phyloP scores from a whole-genome alignment of 179 eudicot genomes.

The Silene coronaria region DNA sequence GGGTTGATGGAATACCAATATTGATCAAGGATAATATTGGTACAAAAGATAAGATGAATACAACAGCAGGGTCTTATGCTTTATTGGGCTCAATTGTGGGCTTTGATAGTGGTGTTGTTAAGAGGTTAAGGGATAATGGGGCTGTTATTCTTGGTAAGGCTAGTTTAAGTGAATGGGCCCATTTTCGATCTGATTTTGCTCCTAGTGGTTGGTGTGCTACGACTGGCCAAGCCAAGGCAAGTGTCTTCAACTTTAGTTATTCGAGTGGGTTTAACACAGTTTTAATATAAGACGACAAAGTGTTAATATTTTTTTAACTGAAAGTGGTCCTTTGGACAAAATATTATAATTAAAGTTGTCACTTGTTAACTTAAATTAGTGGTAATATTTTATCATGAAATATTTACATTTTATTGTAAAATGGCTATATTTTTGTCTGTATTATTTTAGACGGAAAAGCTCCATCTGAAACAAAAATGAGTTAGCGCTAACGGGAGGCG shows the following conservation, averaged over 20 bases:
- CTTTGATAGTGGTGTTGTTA: slow-evolving; percentile 49
- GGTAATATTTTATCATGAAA: no score
- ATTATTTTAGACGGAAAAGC: no score
- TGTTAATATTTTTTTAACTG: no score
- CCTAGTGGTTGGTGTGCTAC: slow-evolving; percentile 55
- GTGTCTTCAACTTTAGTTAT: background rate
- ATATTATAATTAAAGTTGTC: no score
- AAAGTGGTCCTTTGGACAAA: no score
- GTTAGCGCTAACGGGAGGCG: no score
- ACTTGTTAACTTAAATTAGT: no score
- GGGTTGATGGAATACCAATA: slow-evolving; percentile 50
- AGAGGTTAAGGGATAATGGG: slow-evolving; percentile 42
- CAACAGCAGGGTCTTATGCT: slow-evolving; percentile 57
- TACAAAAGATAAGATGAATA: slow-evolving; percentile 55
- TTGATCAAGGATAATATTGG: slow-evolving; percentile 56
- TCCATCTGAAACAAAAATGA: no score
- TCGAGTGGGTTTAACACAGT: no score
- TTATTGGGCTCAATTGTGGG: slow-evolving; percentile 44
- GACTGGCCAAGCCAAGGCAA: slow-evolving; percentile 44
- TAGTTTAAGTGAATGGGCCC: slow-evolving; percentile 55
- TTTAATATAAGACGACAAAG: no score
- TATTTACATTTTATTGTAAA: no score
- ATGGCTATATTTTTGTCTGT: no score
- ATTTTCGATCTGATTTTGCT: slow-evolving; percentile 24
- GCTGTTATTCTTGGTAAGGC: slow-evolving; percentile 62